phyloP scores from a whole-genome alignment of 139 green algal genomes.

The Edaphochlamys debaryana region DNA sequence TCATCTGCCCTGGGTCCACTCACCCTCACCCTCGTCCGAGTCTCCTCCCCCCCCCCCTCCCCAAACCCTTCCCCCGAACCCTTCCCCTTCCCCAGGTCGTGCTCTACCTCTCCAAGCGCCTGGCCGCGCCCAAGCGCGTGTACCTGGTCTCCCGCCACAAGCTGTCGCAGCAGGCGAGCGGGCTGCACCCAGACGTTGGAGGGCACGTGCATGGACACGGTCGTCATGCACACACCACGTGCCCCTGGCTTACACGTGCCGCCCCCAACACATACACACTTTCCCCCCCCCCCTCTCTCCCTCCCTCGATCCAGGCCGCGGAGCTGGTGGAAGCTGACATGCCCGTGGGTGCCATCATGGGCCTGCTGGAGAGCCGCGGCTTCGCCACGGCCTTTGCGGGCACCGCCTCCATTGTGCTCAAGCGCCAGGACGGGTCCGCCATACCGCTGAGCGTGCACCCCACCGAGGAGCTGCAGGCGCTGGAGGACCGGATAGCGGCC shows the following conservation, averaged over 20 bases:
- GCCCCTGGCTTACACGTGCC: not conserved
- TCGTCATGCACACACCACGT: too few relatives aligned
- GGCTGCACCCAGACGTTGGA: not conserved
- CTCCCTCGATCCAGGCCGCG: too few relatives aligned
- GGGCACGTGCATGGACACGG: too few relatives aligned
- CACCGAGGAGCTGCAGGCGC: conserved; percentile 1
- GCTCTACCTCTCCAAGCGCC: conserved; percentile 51
- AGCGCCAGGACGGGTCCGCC: conserved; percentile 46
- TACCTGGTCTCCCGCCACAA: conserved; percentile 45
- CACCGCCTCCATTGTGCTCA: conserved; percentile 34
- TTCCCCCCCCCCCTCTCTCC: not conserved
- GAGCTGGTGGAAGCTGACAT: conserved; percentile 53
- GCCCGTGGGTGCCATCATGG: conserved; percentile 30
- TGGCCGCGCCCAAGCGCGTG: conserved; percentile 42
- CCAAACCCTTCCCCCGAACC: not conserved
- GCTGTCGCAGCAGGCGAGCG: conserved; percentile 42
- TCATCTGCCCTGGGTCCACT: too few relatives aligned
- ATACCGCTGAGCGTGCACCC: conserved; percentile 14
- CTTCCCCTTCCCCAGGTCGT: conserved; percentile 41
- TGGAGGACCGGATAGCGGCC: conserved; percentile 20
- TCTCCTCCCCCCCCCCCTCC: not conserved
- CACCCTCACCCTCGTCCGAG: not conserved
- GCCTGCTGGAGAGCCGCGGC: conserved; percentile 40
- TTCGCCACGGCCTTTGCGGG: conserved; percentile 38
- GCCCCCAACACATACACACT: not conserved